Conservation (phyloP, 306 rosid species). For the Elaeagnus macrophylla region DNA sequence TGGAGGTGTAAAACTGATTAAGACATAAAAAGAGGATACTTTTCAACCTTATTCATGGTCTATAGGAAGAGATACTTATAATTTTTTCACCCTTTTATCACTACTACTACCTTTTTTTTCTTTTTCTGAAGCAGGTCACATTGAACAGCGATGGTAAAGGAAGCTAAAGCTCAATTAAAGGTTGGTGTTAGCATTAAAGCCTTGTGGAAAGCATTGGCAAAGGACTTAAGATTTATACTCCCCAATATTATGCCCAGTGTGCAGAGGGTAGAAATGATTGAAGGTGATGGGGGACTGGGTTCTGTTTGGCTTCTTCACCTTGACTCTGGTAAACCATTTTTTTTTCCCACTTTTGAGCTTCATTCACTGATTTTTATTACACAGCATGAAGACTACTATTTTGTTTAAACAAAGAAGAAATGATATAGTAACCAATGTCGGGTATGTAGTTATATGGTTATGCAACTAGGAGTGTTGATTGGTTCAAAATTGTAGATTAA, state of each 20-base stretch:
- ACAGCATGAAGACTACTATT: background rate
- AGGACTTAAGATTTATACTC: conserved; percentile 26
- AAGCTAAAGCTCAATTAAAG: conserved; percentile 34
- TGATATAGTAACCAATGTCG: too few relatives aligned
- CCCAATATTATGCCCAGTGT: conserved; percentile 48
- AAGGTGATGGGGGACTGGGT: conserved; percentile 62
- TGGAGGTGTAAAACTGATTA: too few relatives aligned
- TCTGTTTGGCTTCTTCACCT: conserved; percentile 48
- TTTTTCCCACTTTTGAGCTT: background rate
- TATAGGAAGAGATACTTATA: too few relatives aligned
- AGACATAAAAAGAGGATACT: too few relatives aligned
- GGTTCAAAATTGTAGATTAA: too few relatives aligned
- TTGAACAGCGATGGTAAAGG: conserved; percentile 29
- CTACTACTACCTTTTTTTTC: background rate
- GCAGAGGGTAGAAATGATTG: conserved; percentile 37
- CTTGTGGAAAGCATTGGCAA: conserved; percentile 43
- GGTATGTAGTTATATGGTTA: too few relatives aligned
- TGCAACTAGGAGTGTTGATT: too few relatives aligned
- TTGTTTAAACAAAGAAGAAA: too few relatives aligned
- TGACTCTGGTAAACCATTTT: conserved; percentile 24
- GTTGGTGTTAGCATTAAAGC: conserved; percentile 33
- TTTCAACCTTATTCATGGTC: too few relatives aligned
- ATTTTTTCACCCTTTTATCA: too few relatives aligned
- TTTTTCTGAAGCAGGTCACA: too few relatives aligned
- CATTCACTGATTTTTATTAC: too few relatives aligned